Percentiles rank a stretch among this genome's conserved stretches.
phyloP scores from a whole-genome alignment of 441 rosid species.

The Aquilaria agallochum region DNA sequence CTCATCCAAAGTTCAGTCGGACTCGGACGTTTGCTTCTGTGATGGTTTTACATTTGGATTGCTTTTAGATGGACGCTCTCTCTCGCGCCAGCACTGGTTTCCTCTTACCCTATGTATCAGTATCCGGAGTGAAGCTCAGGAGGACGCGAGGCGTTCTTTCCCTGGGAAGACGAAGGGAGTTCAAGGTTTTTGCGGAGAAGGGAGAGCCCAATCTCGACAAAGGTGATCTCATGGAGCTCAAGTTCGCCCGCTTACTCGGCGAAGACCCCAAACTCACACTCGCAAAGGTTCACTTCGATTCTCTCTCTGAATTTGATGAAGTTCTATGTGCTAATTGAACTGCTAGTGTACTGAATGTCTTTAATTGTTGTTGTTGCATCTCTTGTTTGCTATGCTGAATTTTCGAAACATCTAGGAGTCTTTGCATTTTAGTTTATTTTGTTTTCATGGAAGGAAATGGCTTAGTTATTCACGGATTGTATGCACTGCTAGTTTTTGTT shows the following conservation, averaged over 20 bases:
- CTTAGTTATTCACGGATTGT: too few species aligned
- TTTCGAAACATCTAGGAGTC: background rate
- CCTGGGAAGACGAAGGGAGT: slow-evolving; percentile 23
- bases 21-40: slow-evolving; percentile 12
- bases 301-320: background rate
- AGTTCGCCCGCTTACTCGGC: slow-evolving; percentile 75
- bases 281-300: slow-evolving; percentile 57
- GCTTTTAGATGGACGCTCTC: slow-evolving; percentile 45
- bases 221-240: slow-evolving; percentile 93
- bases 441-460: too few species aligned
- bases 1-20: slow-evolving; percentile 9
- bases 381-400: background rate
- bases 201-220: slow-evolving; percentile 58
- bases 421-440: too few species aligned
- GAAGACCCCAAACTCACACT: slow-evolving; percentile 93
- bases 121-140: slow-evolving; percentile 12
- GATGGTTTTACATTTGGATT: slow-evolving; percentile 17
- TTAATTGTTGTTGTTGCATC: too few species aligned
- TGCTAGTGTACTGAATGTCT: background rate
- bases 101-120: slow-evolving; percentile 20
- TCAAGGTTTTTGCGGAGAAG: slow-evolving; percentile 43
- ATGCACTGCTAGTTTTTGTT: background rate
- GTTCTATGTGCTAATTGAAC: background rate
- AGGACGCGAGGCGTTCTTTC: slow-evolving; percentile 19
- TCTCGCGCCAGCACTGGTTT: slow-evolving; percentile 24